Conservation (phyloP, 257 asterid genomes). For the Scutellaria minor region DNA sequence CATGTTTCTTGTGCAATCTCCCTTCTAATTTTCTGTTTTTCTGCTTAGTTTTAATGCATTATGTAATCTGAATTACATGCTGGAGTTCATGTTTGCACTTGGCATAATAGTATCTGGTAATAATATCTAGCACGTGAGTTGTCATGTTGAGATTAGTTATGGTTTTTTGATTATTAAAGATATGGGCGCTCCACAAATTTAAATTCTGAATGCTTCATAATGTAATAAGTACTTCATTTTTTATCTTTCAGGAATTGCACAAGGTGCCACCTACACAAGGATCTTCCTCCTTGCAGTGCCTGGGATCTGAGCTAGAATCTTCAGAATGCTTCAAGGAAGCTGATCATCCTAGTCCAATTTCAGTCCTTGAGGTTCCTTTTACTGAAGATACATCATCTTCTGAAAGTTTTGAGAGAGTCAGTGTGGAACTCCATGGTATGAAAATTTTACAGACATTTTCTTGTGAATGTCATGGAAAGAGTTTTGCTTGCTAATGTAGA, state of each 20-base stretch:
- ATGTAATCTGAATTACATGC: not conserved
- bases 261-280: slow-evolving; percentile 39
- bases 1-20: slow-evolving; percentile 1
- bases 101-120: not conserved
- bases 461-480: not conserved
- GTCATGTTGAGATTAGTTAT: not conserved
- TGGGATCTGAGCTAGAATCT: slow-evolving; percentile 55
- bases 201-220: slow-evolving; percentile 17
- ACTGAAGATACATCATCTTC: slow-evolving; percentile 62
- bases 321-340: slow-evolving; percentile 72
- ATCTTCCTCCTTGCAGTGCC: slow-evolving; percentile 36
- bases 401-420: slow-evolving; percentile 80
- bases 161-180: slow-evolving; percentile 13
- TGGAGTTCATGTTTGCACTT: not conserved
- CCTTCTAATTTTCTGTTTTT: not conserved
- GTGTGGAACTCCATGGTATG: slow-evolving; percentile 82
- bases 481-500: not conserved
- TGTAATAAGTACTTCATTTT: slow-evolving; percentile 3
- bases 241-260: slow-evolving; percentile 48
- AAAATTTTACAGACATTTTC: not conserved
- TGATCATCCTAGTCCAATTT: slow-evolving; percentile 83
- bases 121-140: not conserved
- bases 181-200: not conserved
- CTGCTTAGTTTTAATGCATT: not conserved
- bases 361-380: slow-evolving; percentile 74